Base-by-base conservation (phyloP, 805 yeast genomes). In the Ogataea henricii region DNA sequence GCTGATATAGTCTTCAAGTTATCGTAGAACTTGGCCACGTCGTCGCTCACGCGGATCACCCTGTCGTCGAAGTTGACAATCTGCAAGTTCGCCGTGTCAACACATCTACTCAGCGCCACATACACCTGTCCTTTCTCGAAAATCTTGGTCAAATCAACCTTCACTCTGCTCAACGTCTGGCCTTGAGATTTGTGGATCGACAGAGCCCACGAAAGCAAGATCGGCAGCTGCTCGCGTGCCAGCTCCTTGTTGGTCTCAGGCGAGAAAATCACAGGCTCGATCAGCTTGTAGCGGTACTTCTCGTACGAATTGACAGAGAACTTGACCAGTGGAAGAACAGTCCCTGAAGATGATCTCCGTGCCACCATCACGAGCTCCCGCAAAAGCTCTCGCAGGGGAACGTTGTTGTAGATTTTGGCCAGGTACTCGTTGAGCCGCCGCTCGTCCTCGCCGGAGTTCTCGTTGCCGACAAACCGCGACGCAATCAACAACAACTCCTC, bases 101-200 rank as follows among this genome's bases (percentile, higher is more conserved):
- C 83, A 6, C 94, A 94, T 72, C 96, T 76, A 38, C 90, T 84
- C 43, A 87, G 67, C 0, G 96, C 94, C 29, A 87, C 94, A 58
- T 87, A 87, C 3, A 85, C 89, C 58, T 87, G 96, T 17, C 96
- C 96, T 46, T 81, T 85, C 63, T 87, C 95, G 56, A 87, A 87
- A 21, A 81, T 77, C 53, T 73, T 78, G 21, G 77, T 71, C 40
- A 87, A 65, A 58, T 87, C 91, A 10, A 87, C 89, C 52, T 78
- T 80, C 3, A 87, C 82, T 52, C 88, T 65, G 35, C 79, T 82
- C 38, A 87, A 74, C 0, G 96, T 86, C 67, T 87, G 95, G 2
- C 96, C 96, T 63, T 87, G 96, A 0, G 94, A 81, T 62, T 87
- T 87, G 61, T 87, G 96, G 43, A 87, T 87, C 0, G 94, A 87